These are phyloP conservation scores for Salix udensis DNA, from an alignment of 345 rosid genomes.

Conservation along the genomic window DNA sequence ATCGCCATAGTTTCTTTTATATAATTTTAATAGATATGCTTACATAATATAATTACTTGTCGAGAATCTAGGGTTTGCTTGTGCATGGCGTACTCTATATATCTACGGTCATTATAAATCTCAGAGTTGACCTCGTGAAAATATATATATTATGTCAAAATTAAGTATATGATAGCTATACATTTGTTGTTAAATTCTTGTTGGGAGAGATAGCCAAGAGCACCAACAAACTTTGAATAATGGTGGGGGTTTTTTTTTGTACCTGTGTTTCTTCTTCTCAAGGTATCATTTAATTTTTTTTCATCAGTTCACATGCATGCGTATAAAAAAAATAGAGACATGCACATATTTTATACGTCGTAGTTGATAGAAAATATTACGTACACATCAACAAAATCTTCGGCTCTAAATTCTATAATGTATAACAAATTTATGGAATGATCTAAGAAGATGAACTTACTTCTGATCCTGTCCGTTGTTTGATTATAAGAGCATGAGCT, in stretches of 20 bases:
- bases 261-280: background rate
- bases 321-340: background rate
- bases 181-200: conserved; percentile 40
- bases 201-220: conserved; percentile 32
- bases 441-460: background rate
- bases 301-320: conserved; percentile 1
- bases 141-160: background rate
- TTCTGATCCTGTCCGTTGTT: background rate
- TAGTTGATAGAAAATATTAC: background rate
- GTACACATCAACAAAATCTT: background rate
- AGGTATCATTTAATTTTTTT: background rate
- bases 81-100: conserved; percentile 31
- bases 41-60: conserved; percentile 33
- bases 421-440: background rate
- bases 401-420: background rate
- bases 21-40: conserved; percentile 11
- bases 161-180: conserved; percentile 14
- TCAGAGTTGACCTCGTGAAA: conserved; percentile 33
- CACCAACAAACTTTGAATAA: conserved; percentile 57
- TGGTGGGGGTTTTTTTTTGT: background rate
- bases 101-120: conserved; percentile 1
- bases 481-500: background rate
- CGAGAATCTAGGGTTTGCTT: conserved; percentile 32
- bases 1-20: background rate
- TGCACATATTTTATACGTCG: background rate